Percentiles rank a stretch among this genome's conserved stretches.
phyloP scores from a whole-genome alignment of 2,329 filamentous ascomycete genomes.

The Bipolaris oryzae region DNA sequence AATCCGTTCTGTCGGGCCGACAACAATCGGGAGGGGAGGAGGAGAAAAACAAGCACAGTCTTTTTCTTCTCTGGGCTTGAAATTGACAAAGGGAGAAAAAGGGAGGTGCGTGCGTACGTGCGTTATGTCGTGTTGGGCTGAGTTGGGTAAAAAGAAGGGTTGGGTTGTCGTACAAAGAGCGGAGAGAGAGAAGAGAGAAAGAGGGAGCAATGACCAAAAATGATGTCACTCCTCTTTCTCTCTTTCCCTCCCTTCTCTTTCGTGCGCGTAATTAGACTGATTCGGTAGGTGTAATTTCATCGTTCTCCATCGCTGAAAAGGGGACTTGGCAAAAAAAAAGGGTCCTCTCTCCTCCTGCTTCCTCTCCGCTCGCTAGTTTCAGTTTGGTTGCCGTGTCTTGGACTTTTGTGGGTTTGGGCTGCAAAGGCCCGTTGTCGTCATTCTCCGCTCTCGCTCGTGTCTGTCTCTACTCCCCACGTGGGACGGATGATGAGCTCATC shows the following conservation, averaged over 20 bases:
- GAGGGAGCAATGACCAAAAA: not conserved
- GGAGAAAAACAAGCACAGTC: too few species aligned
- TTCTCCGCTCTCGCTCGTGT: not conserved
- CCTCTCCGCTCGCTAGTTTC: not conserved
- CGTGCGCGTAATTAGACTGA: not conserved
- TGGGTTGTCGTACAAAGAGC: too few species aligned
- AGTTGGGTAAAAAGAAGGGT: too few species aligned
- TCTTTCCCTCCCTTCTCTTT: not conserved
- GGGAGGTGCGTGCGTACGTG: too few species aligned
- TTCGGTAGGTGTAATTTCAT: not conserved
- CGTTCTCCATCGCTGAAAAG: not conserved
- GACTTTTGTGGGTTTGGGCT: not conserved
- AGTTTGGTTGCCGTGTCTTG: not conserved
- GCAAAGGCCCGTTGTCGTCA: not conserved
- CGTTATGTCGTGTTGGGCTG: too few species aligned
- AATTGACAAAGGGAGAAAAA: too few species aligned
- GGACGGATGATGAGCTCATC: slow-evolving; percentile 14
- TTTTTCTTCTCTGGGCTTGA: too few species aligned
- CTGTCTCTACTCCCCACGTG: not conserved
- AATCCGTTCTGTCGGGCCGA: too few species aligned
- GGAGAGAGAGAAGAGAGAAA: not conserved
- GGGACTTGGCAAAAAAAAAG: not conserved
- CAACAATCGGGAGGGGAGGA: too few species aligned
- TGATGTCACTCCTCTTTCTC: not conserved
- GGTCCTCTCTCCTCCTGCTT: not conserved